These are phyloP conservation scores for Helotiales sp. DNA, from an alignment of 2,329 filamentous ascomycete genomes.

Conservation along the genomic window DNA sequence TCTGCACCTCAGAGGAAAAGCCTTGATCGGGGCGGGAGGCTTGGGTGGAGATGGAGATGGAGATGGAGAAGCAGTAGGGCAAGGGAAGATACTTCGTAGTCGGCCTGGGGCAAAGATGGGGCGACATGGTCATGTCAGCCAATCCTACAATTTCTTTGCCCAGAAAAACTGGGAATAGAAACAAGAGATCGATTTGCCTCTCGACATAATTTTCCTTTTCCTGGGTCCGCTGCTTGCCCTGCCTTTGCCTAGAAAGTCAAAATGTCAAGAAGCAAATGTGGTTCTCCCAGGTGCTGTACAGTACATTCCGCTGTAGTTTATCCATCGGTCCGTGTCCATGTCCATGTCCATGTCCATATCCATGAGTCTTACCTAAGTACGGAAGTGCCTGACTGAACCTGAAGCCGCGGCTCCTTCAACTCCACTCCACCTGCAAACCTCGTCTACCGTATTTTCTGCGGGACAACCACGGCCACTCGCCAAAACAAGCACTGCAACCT, in stretches of 20 bases:
- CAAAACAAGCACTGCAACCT: slow-evolving; percentile 11
- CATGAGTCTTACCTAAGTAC: too few relatives aligned
- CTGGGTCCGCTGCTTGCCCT: not conserved
- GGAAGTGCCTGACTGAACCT: too few relatives aligned
- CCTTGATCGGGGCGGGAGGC: slow-evolving; percentile 12
- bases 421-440: too few relatives aligned
- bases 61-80: not conserved
- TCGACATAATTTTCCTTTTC: not conserved
- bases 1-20: slow-evolving; percentile 11
- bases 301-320: not conserved
- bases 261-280: not conserved
- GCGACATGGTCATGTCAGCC: not conserved
- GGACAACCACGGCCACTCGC: not conserved
- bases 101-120: slow-evolving; percentile 3
- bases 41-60: too few relatives aligned
- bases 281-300: not conserved
- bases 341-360: too few relatives aligned
- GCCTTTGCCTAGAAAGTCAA: not conserved
- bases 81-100: not conserved
- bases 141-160: not conserved
- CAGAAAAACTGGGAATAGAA: not conserved
- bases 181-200: not conserved
- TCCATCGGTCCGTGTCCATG: not conserved
- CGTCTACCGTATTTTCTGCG: not conserved
- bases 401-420: not conserved